phyloP scores from a whole-genome alignment of 768 basidiomycete genomes.

The Rhodotorula kratochvilovae region DNA sequence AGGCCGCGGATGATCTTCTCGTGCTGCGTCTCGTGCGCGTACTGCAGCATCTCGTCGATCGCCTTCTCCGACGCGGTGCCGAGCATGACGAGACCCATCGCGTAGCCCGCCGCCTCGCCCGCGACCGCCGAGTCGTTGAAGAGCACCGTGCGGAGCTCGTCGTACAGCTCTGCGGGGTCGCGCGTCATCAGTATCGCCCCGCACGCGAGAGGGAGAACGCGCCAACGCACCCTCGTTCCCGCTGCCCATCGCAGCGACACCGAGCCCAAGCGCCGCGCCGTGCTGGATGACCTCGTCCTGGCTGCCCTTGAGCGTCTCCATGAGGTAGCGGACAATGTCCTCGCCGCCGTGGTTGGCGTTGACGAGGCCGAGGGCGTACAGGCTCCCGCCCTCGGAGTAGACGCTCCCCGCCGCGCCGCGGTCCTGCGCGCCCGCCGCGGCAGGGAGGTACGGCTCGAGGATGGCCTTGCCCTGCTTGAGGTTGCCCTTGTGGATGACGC shows the following conservation, averaged over 20 bases:
- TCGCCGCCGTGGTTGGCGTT: conserved; percentile 74
- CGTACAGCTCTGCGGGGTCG: conserved; percentile 75
- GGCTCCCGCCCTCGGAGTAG: conserved; percentile 92
- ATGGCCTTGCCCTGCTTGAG: conserved; percentile 88
- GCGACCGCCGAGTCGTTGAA: conserved; percentile 94
- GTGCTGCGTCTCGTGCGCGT: conserved; percentile 94
- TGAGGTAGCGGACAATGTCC: conserved; percentile 56
- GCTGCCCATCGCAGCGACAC: conserved; percentile 90
- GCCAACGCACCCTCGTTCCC: conserved; percentile 62
- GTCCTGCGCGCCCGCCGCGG: conserved; percentile 45
- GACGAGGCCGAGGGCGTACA: conserved; percentile 90
- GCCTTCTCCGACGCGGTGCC: conserved; percentile 77
- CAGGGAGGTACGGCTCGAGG: conserved; percentile 87
- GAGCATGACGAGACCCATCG: conserved; percentile 97
- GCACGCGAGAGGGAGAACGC: too few relatives aligned
- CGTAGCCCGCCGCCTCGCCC: conserved; percentile 91
- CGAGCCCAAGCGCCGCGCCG: conserved; percentile 93
- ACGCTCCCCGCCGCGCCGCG: conserved; percentile 60
- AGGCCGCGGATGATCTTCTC: conserved; percentile 98
- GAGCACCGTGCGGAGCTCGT: conserved; percentile 78
- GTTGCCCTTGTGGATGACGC: conserved; percentile 96
- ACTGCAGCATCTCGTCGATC: conserved; percentile 89
- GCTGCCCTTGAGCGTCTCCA: conserved; percentile 70
- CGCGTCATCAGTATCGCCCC: too few relatives aligned
- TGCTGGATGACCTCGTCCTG: conserved; percentile 86